A percentile compares a stretch with the other conserved stretches of the same genome.
Evolutionary conservation across 805 yeast genomes (phyloP).

Genomic region (Saccharomycopsis oosterbeekiorum): DNA sequence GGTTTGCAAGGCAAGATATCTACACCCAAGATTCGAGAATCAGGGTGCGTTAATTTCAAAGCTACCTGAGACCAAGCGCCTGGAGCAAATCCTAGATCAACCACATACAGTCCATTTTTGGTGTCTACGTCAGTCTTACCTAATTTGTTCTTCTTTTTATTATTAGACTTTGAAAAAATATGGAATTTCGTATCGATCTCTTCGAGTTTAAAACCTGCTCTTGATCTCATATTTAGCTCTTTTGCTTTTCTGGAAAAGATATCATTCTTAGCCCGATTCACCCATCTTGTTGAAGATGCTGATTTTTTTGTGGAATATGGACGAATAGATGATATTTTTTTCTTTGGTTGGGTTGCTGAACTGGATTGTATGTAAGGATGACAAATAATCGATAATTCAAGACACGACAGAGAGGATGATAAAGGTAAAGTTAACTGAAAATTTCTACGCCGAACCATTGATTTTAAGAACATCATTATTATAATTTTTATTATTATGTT

Average conservation of each 20-base stretch:
- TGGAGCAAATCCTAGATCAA: slow-evolving; percentile 89
- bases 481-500: background rate
- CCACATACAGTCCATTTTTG: slow-evolving; percentile 34
- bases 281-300: slow-evolving; percentile 42
- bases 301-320: background rate
- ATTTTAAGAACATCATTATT: background rate
- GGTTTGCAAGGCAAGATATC: slow-evolving; percentile 75
- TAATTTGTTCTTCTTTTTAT: background rate
- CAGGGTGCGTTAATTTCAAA: slow-evolving; percentile 25
- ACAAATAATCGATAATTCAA: background rate
- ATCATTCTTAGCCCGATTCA: slow-evolving; percentile 60
- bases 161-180: slow-evolving; percentile 39
- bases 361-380: background rate
- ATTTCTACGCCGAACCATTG: background rate
- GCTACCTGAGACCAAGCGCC: slow-evolving; percentile 95
- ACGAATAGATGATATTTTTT: background rate
- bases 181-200: slow-evolving; percentile 61
- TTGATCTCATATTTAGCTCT: slow-evolving; percentile 50
- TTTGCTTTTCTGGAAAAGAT: slow-evolving; percentile 58
- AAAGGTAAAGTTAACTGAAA: background rate
- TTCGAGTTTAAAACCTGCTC: slow-evolving; percentile 85
- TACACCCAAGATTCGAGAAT: slow-evolving; percentile 59
- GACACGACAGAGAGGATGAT: background rate
- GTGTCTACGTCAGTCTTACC: background rate
- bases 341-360: background rate